phyloP scores from a whole-genome alignment of 2,329 filamentous ascomycete genomes.

The Didymella lethalis region DNA sequence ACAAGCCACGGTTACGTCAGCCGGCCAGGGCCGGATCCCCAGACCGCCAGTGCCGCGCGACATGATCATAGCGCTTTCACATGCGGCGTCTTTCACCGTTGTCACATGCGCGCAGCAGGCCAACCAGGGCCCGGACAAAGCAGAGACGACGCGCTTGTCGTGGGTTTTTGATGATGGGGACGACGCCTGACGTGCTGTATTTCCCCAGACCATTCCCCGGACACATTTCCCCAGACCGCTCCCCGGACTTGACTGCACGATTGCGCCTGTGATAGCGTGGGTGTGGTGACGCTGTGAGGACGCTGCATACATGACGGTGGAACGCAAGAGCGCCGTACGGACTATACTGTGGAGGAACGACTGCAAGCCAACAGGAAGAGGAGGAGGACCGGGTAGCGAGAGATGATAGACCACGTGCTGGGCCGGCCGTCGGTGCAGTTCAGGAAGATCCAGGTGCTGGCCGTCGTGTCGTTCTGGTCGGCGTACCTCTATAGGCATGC shows the following conservation, averaged over 20 bases:
- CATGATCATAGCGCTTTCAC: conserved; percentile 30
- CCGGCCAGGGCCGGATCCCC: conserved; percentile 13
- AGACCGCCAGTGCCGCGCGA: conserved; percentile 23
- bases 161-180: conserved; percentile 23
- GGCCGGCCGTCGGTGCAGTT: conserved; percentile 91
- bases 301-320: conserved; percentile 16
- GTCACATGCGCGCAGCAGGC: conserved; percentile 18
- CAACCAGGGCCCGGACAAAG: conserved; percentile 11
- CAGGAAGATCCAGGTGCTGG: conserved; percentile 88
- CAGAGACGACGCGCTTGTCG: conserved; percentile 15
- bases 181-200: conserved; percentile 22
- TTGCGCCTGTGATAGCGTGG: background rate
- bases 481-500: conserved; percentile 78
- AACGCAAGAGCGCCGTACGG: conserved; percentile 3
- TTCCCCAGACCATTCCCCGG: background rate
- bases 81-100: conserved; percentile 29
- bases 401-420: conserved; percentile 78
- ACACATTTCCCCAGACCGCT: too few species aligned
- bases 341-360: conserved; percentile 8
- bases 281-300: background rate
- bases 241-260: background rate
- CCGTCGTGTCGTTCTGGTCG: conserved; percentile 91
- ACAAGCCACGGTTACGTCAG: background rate
- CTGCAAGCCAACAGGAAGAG: background rate
- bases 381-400: background rate